Conservation (phyloP, 176 grass and related monocot genomes). For the Sorghum bicolor region Sorghum_bicolor_NCBIv3 NC_012873.2:828501-829000, state of each 20-base stretch:
- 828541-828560: conserved; percentile 86
- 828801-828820: conserved; percentile 81
- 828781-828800: conserved; percentile 41
- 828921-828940: conserved; percentile 60
- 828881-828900: conserved; percentile 58
- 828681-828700: conserved; percentile 47
- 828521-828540: conserved; percentile 84
- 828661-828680: conserved; percentile 42
- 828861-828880: conserved; percentile 50
- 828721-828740: conserved; percentile 33
- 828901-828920: conserved; percentile 70
- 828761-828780: conserved; percentile 48
- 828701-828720: conserved; percentile 68
- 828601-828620: conserved; percentile 31
- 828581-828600: conserved; percentile 45
- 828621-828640: conserved; percentile 42
- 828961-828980: conserved; percentile 52
- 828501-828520: conserved; percentile 73
- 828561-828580: conserved; percentile 74
- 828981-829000: conserved; percentile 35
- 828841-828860: conserved; percentile 58
- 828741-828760: conserved; percentile 51
- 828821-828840: conserved; percentile 52
- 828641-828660: conserved; percentile 45
- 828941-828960: conserved; percentile 78